Base-by-base conservation (phyloP, 441 rosid species). In the Populus hybrid region DNA sequence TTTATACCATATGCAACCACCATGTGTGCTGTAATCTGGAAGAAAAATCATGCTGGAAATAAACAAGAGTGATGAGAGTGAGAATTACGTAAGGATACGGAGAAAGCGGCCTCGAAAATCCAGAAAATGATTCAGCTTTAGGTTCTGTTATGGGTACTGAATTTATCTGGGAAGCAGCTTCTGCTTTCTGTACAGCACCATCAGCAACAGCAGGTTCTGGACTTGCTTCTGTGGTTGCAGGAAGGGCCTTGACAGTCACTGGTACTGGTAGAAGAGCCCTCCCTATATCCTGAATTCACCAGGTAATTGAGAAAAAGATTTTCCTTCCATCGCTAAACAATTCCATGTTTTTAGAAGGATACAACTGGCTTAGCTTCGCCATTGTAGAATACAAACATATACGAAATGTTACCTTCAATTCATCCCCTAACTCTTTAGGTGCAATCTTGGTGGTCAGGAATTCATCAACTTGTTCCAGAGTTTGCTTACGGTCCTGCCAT, bases 371-470 rank as follows among this genome's bases (percentile, higher is more conserved):
- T 28, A 7, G 24, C 8, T 18, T 50, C 35, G 35, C 8, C 11
- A 46, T 40, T 26, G 28, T 64, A 59, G 74, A 26, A 24, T 20
- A 77, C 10, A 70, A 69, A 66, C 30, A 30, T 24, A 28, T 59
- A 20, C 6, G 30, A 50, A 67, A 34, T 18, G 23, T 67, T 85
- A 92, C 99, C 98, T 91, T 90, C 70, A 96, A 70, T 2, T 96
- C 99, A 71, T 86, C 94, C 46, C 79, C 93, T 65, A 94, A 86
- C 85, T 94, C 97, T 78, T 89, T 82, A 16, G 98, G 99, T 24
- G 95, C 98, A 69, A 96, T 84, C 86, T 90, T 88, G 24, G 95
- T 91, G 90, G 71, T 93, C 86, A 96, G 77, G 83, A 96, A 96
- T 80, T 94, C 97, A 85, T 94, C 95, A 24, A 91, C 85, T 83